Percentiles rank a stretch among this genome's conserved stretches.
phyloP scores from a whole-genome alignment of 2,329 filamentous ascomycete genomes.

The Cordyceps cicadae region DNA sequence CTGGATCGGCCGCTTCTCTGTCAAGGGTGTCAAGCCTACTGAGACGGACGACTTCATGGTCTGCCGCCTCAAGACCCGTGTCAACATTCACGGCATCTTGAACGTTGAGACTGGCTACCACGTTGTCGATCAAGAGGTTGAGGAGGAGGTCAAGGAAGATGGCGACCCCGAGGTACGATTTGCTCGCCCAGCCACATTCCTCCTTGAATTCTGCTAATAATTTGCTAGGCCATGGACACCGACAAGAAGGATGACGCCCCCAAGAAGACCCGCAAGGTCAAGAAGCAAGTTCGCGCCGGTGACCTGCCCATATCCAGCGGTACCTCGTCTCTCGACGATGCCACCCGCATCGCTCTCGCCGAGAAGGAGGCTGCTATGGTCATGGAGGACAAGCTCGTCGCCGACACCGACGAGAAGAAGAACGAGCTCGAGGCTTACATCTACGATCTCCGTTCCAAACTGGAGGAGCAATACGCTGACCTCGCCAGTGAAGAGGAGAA shows the following conservation, averaged over 20 bases:
- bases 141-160: slow-evolving; percentile 77
- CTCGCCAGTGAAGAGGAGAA: slow-evolving; percentile 92
- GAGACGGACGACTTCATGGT: slow-evolving; percentile 98
- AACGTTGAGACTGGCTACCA: slow-evolving; percentile 97
- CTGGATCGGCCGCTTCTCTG: slow-evolving; percentile 95
- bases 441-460: slow-evolving; percentile 92
- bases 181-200: slow-evolving; percentile 19
- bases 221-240: slow-evolving; percentile 70
- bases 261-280: slow-evolving; percentile 93
- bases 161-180: slow-evolving; percentile 52
- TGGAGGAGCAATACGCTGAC: slow-evolving; percentile 83
- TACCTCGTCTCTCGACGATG: slow-evolving; percentile 68
- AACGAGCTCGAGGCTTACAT: slow-evolving; percentile 98
- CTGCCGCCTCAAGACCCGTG: slow-evolving; percentile 96
- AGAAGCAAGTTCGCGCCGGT: slow-evolving; percentile 98
- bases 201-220: slow-evolving; percentile 20
- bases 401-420: slow-evolving; percentile 98
- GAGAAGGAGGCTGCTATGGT: slow-evolving; percentile 89
- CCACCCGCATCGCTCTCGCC: slow-evolving; percentile 54
- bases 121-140: slow-evolving; percentile 94
- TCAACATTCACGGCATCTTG: slow-evolving; percentile 92
- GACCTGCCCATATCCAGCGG: slow-evolving; percentile 81
- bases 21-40: slow-evolving; percentile 94
- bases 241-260: slow-evolving; percentile 59
- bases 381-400: slow-evolving; percentile 97